Percentiles rank a stretch among this genome's conserved stretches.
phyloP scores from a whole-genome alignment of 805 yeast species.

The Saturnispora diversa region DNA sequence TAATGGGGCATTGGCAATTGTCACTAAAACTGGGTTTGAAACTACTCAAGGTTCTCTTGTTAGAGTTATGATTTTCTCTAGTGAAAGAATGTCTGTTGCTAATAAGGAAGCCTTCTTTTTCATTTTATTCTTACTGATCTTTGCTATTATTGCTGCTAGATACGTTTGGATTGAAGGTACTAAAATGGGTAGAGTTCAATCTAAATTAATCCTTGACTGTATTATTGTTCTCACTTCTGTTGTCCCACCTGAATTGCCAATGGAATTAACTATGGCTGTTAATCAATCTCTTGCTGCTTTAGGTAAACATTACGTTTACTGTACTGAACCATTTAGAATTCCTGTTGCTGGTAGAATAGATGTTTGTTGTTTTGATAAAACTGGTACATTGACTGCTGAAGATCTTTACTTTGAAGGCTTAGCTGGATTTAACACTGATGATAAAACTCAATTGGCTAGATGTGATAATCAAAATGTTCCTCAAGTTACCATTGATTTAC shows the following conservation, averaged over 20 bases:
- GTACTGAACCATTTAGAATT: conserved; percentile 97
- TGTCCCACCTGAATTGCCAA: conserved; percentile 97
- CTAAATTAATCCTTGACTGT: conserved; percentile 91
- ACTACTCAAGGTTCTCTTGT: conserved; percentile 96
- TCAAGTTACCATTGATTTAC: conserved; percentile 53
- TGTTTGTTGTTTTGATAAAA: conserved; percentile 96
- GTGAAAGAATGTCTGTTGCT: conserved; percentile 94
- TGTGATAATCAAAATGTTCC: conserved; percentile 54
- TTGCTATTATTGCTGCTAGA: conserved; percentile 94
- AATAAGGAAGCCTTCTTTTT: conserved; percentile 90
- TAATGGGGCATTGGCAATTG: conserved; percentile 83
- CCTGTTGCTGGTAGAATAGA: conserved; percentile 97
- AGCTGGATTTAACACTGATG: conserved; percentile 61
- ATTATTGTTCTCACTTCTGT: conserved; percentile 93
- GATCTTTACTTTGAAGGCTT: conserved; percentile 93
- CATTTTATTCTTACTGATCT: conserved; percentile 78
- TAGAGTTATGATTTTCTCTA: conserved; percentile 93
- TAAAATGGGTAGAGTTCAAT: conserved; percentile 88
- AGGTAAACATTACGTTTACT: conserved; percentile 80
- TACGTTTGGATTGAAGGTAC: conserved; percentile 98
- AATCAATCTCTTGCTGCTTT: conserved; percentile 84
- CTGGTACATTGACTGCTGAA: conserved; percentile 97
- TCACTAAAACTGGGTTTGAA: conserved; percentile 93
- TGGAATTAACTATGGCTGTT: conserved; percentile 98
- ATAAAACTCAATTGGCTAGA: conserved; percentile 47